Conservation (phyloP, 345 rosid genomes). For the Aquilaria yunnanensis region DNA sequence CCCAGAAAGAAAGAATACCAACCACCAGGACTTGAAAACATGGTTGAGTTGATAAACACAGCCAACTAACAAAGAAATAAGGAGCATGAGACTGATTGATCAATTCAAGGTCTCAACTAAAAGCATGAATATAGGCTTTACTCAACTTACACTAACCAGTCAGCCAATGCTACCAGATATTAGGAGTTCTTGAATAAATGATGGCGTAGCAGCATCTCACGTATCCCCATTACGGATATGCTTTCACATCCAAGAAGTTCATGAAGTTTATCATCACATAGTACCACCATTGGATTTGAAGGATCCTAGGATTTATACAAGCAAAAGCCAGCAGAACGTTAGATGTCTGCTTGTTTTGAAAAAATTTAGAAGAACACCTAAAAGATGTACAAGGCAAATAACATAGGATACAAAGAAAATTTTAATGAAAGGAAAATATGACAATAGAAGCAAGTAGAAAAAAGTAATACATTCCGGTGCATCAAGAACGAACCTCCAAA, state of each 20-base stretch:
- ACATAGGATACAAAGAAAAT: background rate
- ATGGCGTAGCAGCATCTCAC: conserved; percentile 56
- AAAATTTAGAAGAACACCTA: background rate
- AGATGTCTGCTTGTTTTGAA: conserved; percentile 4
- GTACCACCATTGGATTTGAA: conserved; percentile 65
- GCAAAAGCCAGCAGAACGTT: conserved; percentile 3
- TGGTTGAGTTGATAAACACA: too few relatives aligned
- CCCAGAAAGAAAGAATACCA: too few relatives aligned
- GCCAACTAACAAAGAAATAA: too few relatives aligned
- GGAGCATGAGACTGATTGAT: too few relatives aligned
- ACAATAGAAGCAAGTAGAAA: background rate
- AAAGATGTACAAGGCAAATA: conserved; percentile 4
- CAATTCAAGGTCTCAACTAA: too few relatives aligned
- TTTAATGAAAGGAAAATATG: background rate
- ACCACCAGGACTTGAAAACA: too few relatives aligned
- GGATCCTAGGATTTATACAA: conserved; percentile 49
- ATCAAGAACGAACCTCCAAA: conserved; percentile 56
- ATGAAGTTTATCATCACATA: conserved; percentile 66
- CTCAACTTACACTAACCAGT: conserved; percentile 27
- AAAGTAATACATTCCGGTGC: conserved; percentile 2
- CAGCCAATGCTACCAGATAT: conserved; percentile 23
- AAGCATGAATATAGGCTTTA: too few relatives aligned
- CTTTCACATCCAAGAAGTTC: conserved; percentile 88
- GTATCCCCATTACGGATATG: conserved; percentile 78
- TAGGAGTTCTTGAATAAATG: conserved; percentile 61